Percentiles rank a stretch among this genome's conserved stretches.
Conservation (phyloP, 306 rosid species). For the Fragaria nilgerrensis region DNA sequence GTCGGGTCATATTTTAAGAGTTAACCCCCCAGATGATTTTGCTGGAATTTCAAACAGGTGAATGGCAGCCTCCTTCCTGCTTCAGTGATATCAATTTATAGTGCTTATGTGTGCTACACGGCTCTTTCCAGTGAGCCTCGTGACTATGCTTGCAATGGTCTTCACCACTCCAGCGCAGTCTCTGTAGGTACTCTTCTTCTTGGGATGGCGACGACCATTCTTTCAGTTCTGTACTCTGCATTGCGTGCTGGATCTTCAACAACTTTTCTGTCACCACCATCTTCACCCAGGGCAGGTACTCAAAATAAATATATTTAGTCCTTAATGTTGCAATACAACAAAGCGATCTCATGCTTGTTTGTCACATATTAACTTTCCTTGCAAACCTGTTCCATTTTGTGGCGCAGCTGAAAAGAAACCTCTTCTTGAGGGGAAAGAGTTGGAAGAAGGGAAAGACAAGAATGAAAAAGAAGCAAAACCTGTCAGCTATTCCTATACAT, state of each 20-base stretch:
- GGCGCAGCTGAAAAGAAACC: constrained; percentile 56
- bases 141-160: constrained; percentile 83
- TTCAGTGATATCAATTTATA: constrained; percentile 80
- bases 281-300: constrained; percentile 77
- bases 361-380: not conserved
- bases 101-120: constrained; percentile 90
- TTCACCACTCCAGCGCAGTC: constrained; percentile 69
- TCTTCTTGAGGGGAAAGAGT: constrained; percentile 59
- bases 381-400: constrained; percentile 10
- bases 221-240: constrained; percentile 91
- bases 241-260: constrained; percentile 96
- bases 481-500: constrained; percentile 82
- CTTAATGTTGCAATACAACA: not conserved
- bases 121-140: constrained; percentile 91
- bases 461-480: constrained; percentile 63
- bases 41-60: constrained; percentile 55
- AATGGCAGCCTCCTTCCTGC: constrained; percentile 98
- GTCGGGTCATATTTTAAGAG: not conserved
- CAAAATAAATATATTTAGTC: not conserved
- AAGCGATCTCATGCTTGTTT: not conserved
- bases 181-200: constrained; percentile 66
- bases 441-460: constrained; percentile 73
- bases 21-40: constrained; percentile 12
- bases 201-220: constrained; percentile 84
- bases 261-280: constrained; percentile 79